Base-by-base conservation (phyloP, 2,329 filamentous ascomycete species). In the Xylaria sp. region DNA sequence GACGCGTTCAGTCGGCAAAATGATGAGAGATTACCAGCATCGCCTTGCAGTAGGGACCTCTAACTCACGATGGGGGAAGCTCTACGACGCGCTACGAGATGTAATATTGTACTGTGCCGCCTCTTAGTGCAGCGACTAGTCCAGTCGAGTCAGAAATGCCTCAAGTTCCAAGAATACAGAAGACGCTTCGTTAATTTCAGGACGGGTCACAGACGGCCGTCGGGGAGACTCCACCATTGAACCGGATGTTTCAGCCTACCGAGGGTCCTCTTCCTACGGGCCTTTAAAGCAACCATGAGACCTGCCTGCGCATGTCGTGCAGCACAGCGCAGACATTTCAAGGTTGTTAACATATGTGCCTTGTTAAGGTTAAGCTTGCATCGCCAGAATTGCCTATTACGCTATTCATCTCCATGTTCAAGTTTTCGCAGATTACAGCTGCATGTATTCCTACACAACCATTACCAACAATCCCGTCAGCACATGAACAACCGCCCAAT, bases 161-260 rank as follows among this genome's bases (percentile, higher is more conserved):
- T 69, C 63, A 64, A 64, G 52, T 51, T 50, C 52, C 23, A 48
- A 41, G 48, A 55, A 44, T 6, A 15, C 18, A 46, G 15, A 15
- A 28, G 37, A 37, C 18, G 46, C 31, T 37, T 37, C 37, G 50
- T 44, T 58, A 28, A 65, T 46, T 39, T 39, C 44, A 57, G 64
- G n/a, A 61, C 34, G 64, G 64, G 37, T 39, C 23, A 28, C 41
- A 57, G 18, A 63, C 60, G 25, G 60, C 51, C 61, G 44, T 15
- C 39, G 44, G 18, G 28, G 25, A 34, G 48, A 57, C 63, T 57
- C 69, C 66, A 70, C 69, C n/a, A 28, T 57, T 44, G 34, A 63
- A 13, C 66, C 66, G 61, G 59, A 46, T 52, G 69, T 71, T 71
- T 71, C 69, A 71, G 66, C 66, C 66, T 55, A 64, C 50, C 50